Conservation (phyloP, 345 rosid species). For the Euclidium syriacum region DNA sequence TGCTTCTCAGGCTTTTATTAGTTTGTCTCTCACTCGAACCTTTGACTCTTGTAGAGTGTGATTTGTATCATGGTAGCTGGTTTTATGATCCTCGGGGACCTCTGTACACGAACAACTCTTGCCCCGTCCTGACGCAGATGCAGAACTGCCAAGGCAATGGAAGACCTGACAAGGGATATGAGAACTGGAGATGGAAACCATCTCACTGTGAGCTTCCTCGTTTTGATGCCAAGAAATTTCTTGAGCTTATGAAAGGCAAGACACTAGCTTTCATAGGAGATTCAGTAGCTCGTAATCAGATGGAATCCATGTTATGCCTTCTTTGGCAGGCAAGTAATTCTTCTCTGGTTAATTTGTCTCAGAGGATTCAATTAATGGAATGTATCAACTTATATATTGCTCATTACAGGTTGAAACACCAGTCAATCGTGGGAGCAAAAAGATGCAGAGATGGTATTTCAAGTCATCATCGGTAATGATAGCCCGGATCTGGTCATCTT, state of each 20-base stretch:
- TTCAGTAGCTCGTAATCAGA: constrained; percentile 97
- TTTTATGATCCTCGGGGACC: constrained; percentile 78
- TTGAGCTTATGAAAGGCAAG: constrained; percentile 91
- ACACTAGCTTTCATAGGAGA: constrained; percentile 92
- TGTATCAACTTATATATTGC: neutral
- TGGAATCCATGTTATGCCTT: constrained; percentile 96
- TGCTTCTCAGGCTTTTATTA: constrained; percentile 5
- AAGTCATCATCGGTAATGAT: constrained; percentile 65
- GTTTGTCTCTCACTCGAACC: neutral
- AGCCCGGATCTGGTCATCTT: constrained; percentile 91
- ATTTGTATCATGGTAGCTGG: constrained; percentile 82
- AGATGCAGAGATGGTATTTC: constrained; percentile 85
- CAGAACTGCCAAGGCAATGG: constrained; percentile 99
- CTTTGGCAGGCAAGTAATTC: constrained; percentile 91
- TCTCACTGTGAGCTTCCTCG: constrained; percentile 82
- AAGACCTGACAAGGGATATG: constrained; percentile 86
- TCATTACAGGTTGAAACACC: constrained; percentile 83
- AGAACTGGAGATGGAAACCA: constrained; percentile 97
- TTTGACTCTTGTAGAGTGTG: constrained; percentile 54
- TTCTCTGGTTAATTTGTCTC: neutral
- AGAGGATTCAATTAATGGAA: neutral
- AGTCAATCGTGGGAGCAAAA: constrained; percentile 74
- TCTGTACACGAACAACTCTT: constrained; percentile 79
- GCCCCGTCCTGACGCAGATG: constrained; percentile 92
- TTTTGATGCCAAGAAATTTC: constrained; percentile 79